phyloP scores from a whole-genome alignment of 345 rosid genomes.

The Gossypium stocksii region DNA sequence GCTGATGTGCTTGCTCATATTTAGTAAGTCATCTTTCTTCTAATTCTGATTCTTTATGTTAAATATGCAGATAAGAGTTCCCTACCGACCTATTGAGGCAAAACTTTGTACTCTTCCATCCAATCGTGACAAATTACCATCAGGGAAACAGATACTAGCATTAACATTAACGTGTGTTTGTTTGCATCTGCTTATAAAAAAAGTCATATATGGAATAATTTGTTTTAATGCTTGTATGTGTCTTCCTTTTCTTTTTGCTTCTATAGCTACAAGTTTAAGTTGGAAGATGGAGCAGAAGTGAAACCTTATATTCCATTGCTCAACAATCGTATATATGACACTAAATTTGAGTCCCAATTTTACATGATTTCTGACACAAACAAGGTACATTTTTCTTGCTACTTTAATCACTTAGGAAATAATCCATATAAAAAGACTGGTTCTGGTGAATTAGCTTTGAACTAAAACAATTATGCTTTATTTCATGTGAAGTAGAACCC shows the following conservation, averaged over 20 bases:
- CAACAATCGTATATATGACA: conserved; percentile 93
- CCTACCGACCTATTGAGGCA: conserved; percentile 75
- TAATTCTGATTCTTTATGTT: neutral
- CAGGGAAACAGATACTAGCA: conserved; percentile 87
- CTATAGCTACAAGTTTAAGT: conserved; percentile 84
- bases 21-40: conserved; percentile 5
- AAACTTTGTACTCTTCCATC: conserved; percentile 67
- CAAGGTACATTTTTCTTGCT: conserved; percentile 52
- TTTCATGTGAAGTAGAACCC: conserved; percentile 1
- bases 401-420: neutral
- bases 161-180: conserved; percentile 72
- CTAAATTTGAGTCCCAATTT: conserved; percentile 94
- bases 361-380: conserved; percentile 87
- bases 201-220: neutral
- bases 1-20: conserved; percentile 10
- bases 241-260: conserved; percentile 20
- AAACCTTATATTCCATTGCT: conserved; percentile 82
- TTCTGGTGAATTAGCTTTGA: conserved; percentile 8
- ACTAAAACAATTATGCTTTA: neutral
- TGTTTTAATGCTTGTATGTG: conserved; percentile 8
- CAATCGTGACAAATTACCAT: conserved; percentile 76
- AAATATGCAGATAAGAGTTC: conserved; percentile 64
- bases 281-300: conserved; percentile 90
- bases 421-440: neutral
- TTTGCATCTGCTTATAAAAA: neutral